A percentile compares a stretch with the other conserved stretches of the same genome.
Conservation (phyloP, 345 rosid genomes). For the Bretschneidera sinensis region DNA sequence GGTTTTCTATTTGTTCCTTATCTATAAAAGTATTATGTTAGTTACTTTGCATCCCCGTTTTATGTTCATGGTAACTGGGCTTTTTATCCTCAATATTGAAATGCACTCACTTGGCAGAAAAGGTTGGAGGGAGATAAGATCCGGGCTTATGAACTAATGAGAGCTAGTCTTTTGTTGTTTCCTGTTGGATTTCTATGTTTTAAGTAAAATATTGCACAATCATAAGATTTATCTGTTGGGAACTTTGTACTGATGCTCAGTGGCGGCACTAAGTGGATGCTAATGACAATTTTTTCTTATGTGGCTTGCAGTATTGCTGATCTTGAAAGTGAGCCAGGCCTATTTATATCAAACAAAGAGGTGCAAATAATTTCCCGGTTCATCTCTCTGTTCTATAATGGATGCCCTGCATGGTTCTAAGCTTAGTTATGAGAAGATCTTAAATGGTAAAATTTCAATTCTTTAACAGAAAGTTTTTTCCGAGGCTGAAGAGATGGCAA, state of each 20-base stretch:
- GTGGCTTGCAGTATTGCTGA: conserved; percentile 58
- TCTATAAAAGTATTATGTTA: no score
- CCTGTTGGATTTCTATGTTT: background rate
- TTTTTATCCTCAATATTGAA: no score
- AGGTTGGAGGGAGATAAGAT: no score
- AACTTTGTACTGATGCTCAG: background rate
- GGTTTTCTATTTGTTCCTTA: no score
- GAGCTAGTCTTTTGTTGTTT: background rate
- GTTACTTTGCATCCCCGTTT: no score
- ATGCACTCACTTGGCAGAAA: no score
- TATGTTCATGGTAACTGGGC: no score
- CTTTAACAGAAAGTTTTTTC: conserved; percentile 57
- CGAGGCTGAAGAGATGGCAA: conserved; percentile 89
- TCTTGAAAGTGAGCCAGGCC: conserved; percentile 88
- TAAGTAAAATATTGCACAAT: no score
- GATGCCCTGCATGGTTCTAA: background rate
- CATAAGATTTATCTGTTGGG: background rate
- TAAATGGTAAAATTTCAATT: conserved; percentile 7
- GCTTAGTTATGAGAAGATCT: no score
- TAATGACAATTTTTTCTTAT: conserved; percentile 8
- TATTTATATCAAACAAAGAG: conserved; percentile 72
- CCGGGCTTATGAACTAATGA: no score
- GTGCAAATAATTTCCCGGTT: conserved; percentile 21
- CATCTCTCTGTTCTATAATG: background rate
- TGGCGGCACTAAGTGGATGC: background rate